Conservation (phyloP, 2,329 filamentous ascomycete genomes). For the Karstenula rhodostoma region DNA sequence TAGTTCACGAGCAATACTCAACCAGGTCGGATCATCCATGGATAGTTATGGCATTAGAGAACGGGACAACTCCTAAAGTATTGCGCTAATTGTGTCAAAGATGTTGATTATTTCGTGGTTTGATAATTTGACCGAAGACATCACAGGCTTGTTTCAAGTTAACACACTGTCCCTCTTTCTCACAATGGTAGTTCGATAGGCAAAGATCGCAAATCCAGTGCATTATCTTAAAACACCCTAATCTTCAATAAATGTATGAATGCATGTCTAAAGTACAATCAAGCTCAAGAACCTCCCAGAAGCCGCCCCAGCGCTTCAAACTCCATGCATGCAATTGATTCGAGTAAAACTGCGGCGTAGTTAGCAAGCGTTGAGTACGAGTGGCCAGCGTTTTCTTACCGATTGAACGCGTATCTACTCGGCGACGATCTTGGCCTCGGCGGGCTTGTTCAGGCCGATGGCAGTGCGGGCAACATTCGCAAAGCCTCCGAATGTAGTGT, state of each 20-base stretch:
- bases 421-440: constrained; percentile 5
- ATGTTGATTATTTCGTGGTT: no score
- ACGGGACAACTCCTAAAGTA: no score
- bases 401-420: not conserved
- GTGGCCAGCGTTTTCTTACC: not conserved
- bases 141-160: not conserved
- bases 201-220: not conserved
- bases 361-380: not conserved
- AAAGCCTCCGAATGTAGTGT: constrained; percentile 5
- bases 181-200: not conserved
- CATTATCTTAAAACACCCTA: not conserved
- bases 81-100: no score
- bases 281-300: not conserved
- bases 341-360: not conserved
- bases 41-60: no score
- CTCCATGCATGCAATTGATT: not conserved
- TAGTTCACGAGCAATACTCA: no score
- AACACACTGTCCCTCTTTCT: not conserved
- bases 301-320: not conserved
- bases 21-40: no score
- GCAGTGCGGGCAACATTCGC: constrained; percentile 11
- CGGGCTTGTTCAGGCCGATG: not conserved
- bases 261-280: not conserved
- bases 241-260: not conserved
- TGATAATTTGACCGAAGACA: no score